A percentile compares a stretch with the other conserved stretches of the same genome.
These are phyloP conservation scores for Gliomastix tumulicola DNA, from an alignment of 2,329 filamentous ascomycete species.

Conservation along the genomic window DNA sequence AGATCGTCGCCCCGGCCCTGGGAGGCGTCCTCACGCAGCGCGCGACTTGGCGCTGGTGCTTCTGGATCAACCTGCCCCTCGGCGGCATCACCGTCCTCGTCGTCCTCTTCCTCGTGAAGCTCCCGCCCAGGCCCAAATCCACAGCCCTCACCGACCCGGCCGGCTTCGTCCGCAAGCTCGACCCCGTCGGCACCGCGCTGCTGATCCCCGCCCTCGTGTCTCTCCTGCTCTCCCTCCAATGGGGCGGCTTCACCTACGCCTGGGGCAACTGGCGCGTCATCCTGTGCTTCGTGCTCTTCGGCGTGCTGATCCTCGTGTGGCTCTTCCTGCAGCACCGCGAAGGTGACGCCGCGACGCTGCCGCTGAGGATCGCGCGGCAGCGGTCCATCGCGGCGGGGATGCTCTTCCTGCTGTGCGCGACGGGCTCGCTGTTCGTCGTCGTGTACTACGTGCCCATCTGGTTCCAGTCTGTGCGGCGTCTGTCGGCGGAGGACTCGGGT, in stretches of 20 bases:
- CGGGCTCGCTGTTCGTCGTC: neutral
- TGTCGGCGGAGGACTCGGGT: conserved; percentile 15
- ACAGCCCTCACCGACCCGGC: neutral
- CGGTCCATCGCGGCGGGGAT: conserved; percentile 65
- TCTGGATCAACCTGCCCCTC: conserved; percentile 18
- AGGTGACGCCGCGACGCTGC: conserved; percentile 25
- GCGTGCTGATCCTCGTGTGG: conserved; percentile 30
- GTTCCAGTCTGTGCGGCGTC: conserved; percentile 36
- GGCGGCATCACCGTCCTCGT: conserved; percentile 12
- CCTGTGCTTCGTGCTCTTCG: conserved; percentile 30
- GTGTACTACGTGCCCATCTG: conserved; percentile 34
- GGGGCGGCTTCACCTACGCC: conserved; percentile 23
- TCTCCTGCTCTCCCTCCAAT: conserved; percentile 34
- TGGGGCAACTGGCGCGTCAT: conserved; percentile 25
- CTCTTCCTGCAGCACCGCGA: conserved; percentile 20
- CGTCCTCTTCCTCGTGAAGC: conserved; percentile 13
- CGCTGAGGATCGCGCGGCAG: conserved; percentile 63
- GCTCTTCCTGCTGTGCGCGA: conserved; percentile 13
- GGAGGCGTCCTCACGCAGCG: conserved; percentile 11
- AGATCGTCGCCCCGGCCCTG: conserved; percentile 4
- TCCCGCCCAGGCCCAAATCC: neutral
- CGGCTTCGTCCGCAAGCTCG: conserved; percentile 12
- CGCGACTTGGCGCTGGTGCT: conserved; percentile 16
- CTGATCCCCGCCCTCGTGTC: conserved; percentile 18
- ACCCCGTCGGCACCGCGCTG: conserved; percentile 6